Base-by-base conservation (phyloP, 176 grass and related monocot species). In the Musa troglodytarum region DNA sequence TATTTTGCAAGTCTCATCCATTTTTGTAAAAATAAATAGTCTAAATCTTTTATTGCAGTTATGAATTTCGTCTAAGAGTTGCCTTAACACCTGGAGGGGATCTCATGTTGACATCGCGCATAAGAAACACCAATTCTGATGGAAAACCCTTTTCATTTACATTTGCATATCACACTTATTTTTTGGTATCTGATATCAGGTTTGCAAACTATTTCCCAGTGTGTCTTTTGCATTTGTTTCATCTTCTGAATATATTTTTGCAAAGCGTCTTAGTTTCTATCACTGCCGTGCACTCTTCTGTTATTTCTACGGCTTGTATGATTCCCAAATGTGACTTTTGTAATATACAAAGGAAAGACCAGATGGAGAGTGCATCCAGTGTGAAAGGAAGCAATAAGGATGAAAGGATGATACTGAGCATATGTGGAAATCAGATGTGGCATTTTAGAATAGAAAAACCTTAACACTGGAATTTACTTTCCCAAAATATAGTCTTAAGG, bases 11-110 rank as follows among this genome's bases (percentile, higher is more conserved):
- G 63, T 65, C 1, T 11, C 63, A 65, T 65, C 19, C 11, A 65
- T 26, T 25, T 25, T 12, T 11, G 2, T 10, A 65, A 19, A 9
- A 23, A 0, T 25, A 25, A 70, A 70, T 50, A 70, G 14, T 53
- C 3, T 29, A 14, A 29, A 56, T 57, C 11, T 56, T 17, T 17
- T 29, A 15, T 54, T 74, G 72, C 72, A 74, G 72, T 74, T 74
- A 74, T 34, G 72, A 74, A 74, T 74, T 74, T 74, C 72, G 72
- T 26, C 53, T 74, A 57, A 74, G 72, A 74, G 53, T 74, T 58
- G 72, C 72, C 15, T 57, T 74, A 53, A 53, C 22, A 74, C 53
- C 52, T 43, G 72, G 72, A 12, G 72, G 72, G 28, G 72, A 74
- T 56, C 72, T 74, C 14, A 74, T 28, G 4, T 56, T 74, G 72